A percentile compares a stretch with the other conserved stretches of the same genome.
Conservation (phyloP, 805 yeast genomes). For the Saturnispora galanensis region DNA sequence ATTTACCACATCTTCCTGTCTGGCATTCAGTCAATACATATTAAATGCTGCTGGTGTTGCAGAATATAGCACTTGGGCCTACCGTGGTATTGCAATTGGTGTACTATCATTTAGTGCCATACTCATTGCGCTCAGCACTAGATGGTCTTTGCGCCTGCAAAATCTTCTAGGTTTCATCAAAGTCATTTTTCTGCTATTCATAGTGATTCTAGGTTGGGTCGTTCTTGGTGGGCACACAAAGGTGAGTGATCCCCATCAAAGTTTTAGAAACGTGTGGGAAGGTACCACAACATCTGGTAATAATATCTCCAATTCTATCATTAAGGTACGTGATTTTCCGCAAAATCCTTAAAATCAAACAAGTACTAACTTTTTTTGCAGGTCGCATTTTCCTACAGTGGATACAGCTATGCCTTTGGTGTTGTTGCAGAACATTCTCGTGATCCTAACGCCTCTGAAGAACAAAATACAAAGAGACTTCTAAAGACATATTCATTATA, state of each 20-base stretch:
- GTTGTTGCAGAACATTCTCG: slow-evolving; percentile 35
- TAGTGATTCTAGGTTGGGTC: slow-evolving; percentile 74
- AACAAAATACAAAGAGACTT: slow-evolving; percentile 36
- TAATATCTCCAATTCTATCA: slow-evolving; percentile 33
- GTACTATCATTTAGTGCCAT: slow-evolving; percentile 63
- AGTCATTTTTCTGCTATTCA: slow-evolving; percentile 55
- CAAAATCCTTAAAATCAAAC: too few species aligned
- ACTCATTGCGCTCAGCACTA: slow-evolving; percentile 51
- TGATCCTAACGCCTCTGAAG: slow-evolving; percentile 21
- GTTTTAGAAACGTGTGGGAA: slow-evolving; percentile 30
- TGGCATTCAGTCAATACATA: slow-evolving; percentile 71
- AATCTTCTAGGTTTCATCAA: slow-evolving; percentile 62
- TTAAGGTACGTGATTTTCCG: slow-evolving; percentile 27
- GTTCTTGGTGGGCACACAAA: slow-evolving; percentile 64
- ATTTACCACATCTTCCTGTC: slow-evolving; percentile 80
- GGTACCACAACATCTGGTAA: slow-evolving; percentile 35
- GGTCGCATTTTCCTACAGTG: slow-evolving; percentile 30
- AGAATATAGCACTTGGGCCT: slow-evolving; percentile 57
- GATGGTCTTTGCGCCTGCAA: slow-evolving; percentile 57
- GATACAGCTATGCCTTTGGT: slow-evolving; percentile 31
- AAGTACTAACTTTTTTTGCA: too few species aligned
- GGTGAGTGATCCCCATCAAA: slow-evolving; percentile 16
- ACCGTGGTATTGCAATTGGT: slow-evolving; percentile 67
- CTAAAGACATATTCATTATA: slow-evolving; percentile 55
- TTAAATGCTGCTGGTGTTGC: slow-evolving; percentile 63